Conservation (phyloP, 2,329 filamentous ascomycete genomes). For the Aspergillus hortae region DNA sequence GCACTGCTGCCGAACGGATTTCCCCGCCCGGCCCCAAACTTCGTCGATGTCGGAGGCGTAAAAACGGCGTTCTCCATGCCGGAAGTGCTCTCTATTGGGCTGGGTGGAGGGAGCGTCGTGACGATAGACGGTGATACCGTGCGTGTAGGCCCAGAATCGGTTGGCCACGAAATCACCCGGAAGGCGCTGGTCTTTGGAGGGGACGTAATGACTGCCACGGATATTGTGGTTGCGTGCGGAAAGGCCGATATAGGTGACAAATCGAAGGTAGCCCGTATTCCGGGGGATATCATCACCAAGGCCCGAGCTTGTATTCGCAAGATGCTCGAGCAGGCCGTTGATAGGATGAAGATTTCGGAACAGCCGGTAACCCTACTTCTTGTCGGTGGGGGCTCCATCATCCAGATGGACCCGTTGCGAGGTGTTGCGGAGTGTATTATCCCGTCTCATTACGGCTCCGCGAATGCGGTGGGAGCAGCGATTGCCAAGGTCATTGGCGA, state of each 20-base stretch:
- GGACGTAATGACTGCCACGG: conserved; percentile 50
- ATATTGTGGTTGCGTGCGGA: conserved; percentile 39
- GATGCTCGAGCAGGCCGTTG: conserved; percentile 51
- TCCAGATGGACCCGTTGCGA: conserved; percentile 47
- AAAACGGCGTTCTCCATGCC: conserved; percentile 59
- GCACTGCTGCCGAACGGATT: conserved; percentile 57
- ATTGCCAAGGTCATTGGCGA: conserved; percentile 55
- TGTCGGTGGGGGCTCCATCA: conserved; percentile 56
- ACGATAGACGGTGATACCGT: conserved; percentile 27
- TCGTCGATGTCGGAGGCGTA: conserved; percentile 57
- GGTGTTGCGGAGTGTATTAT: conserved; percentile 51
- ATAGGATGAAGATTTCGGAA: conserved; percentile 56
- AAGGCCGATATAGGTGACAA: not conserved
- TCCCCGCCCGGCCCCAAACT: conserved; percentile 57
- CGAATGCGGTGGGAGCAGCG: conserved; percentile 60
- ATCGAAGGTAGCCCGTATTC: not conserved
- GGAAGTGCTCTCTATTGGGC: conserved; percentile 54
- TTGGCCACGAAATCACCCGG: conserved; percentile 50
- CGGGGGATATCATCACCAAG: conserved; percentile 6
- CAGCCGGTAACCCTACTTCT: conserved; percentile 52
- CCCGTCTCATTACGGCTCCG: conserved; percentile 53
- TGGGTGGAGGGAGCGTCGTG: conserved; percentile 54
- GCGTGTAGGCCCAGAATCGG: conserved; percentile 55
- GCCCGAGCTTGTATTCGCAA: conserved; percentile 39
- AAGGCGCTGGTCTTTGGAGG: conserved; percentile 55